Base-by-base conservation (phyloP, 331 rosid genomes). In the Pyrus hybrid region DNA sequence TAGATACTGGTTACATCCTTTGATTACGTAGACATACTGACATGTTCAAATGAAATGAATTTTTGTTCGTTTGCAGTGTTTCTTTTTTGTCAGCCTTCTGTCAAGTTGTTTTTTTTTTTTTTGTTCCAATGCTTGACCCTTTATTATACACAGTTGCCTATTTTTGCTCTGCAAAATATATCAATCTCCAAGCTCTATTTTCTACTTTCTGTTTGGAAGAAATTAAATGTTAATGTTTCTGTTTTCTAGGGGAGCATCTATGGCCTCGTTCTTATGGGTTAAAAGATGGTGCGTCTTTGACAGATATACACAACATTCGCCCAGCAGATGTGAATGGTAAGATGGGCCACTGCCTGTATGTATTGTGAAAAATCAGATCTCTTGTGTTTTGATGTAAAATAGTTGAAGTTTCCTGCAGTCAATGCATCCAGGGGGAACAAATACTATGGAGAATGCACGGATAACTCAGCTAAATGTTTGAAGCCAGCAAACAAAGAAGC, bases 241-340 rank as follows among this genome's bases (percentile, higher is more conserved):
- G 4, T n/a, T 54, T 76, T 53, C 32, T 80, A 88, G 93, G 96
- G 86, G 96, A 91, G 75, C 96, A 91, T 81, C 87, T 91, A 51
- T 88, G 96, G 93, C 96, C 96, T 62, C 93, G 91, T 66, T 91
- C 93, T 69, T 91, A 85, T 87, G 96, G 96, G 54, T 63, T 91
- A 64, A 79, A 68, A 68, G 28, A 37, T 35, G 88, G 87, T 63
- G 82, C 91, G 64, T 83, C 96, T 29, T 76, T 91, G 84, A 85
- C 93, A 65, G 93, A 91, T 79, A 23, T 88, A 70, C 91, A 91
- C 72, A 91, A 91, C 81, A 91, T 91, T 84, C 91, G 85, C 29
- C 93, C 91, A 51, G 90, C 90, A 75, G 96, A 91, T 80, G 83
- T 79, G 69, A 86, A 91, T 84, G 91, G 96, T 91, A 82, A 80